phyloP scores from a whole-genome alignment of 2,329 filamentous ascomycete genomes.

The Fusarium pilosicola region DNA sequence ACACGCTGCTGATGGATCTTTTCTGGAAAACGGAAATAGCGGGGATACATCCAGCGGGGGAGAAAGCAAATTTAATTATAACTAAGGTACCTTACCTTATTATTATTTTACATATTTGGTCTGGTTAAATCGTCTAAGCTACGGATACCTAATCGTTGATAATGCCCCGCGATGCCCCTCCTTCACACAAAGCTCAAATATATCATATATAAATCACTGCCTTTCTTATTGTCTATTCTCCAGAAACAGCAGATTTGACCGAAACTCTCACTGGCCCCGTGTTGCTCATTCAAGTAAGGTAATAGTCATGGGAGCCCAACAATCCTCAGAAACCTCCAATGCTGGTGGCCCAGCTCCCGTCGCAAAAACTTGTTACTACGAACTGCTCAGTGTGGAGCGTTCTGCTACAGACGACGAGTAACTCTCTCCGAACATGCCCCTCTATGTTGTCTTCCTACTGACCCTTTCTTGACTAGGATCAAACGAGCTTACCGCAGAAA shows the following conservation, averaged over 20 bases:
- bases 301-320: conserved; percentile 63
- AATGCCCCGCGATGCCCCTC: conserved; percentile 39
- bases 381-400: conserved; percentile 78
- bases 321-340: conserved; percentile 58
- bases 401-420: conserved; percentile 85
- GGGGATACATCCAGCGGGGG: conserved; percentile 1
- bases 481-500: conserved; percentile 93
- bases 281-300: background rate
- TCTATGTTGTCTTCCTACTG: background rate
- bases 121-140: conserved; percentile 1
- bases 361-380: conserved; percentile 85
- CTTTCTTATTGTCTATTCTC: background rate
- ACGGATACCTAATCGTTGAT: background rate
- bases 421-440: conserved; percentile 37
- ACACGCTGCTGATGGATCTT: conserved; percentile 1
- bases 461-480: conserved; percentile 65
- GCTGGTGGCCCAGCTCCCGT: conserved; percentile 47
- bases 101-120: background rate
- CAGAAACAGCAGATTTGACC: background rate
- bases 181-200: conserved; percentile 5
- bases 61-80: background rate
- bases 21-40: conserved; percentile 12
- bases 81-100: background rate
- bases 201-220: conserved; percentile 4
- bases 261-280: background rate